A percentile compares a stretch with the other conserved stretches of the same genome.
Conservation (phyloP, 225 moss, liverwort and hornwort species). For the Climacium dendroides region DNA sequence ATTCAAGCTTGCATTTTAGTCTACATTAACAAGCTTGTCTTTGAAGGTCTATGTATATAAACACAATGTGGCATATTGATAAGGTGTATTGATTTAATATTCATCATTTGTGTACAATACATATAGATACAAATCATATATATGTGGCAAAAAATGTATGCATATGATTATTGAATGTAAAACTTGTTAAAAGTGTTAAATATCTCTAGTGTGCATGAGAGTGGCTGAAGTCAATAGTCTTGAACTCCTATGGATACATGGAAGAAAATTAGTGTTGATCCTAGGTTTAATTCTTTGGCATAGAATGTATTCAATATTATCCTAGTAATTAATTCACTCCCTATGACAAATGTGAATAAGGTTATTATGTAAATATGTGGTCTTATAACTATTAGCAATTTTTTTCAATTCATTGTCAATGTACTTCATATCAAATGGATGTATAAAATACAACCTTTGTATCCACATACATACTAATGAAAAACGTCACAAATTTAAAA, state of each 20-base stretch:
- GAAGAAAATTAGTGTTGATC: neutral
- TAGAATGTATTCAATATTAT: neutral
- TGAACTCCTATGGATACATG: neutral
- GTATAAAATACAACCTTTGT: neutral
- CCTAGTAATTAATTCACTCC: neutral
- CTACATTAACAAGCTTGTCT: neutral
- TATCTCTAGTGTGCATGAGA: too few relatives aligned
- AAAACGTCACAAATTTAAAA: neutral
- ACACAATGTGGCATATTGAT: neutral
- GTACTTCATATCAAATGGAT: neutral
- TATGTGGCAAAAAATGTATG: too few relatives aligned
- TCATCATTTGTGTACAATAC: neutral
- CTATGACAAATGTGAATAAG: fast-evolving
- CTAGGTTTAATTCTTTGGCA: neutral
- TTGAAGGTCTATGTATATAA: neutral
- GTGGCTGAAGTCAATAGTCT: neutral
- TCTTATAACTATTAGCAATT: neutral
- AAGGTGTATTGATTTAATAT: neutral
- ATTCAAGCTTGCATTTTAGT: neutral
- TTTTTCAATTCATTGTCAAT: neutral
- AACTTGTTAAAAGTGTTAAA: neutral
- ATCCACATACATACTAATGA: neutral
- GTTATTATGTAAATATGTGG: neutral
- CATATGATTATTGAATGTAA: too few relatives aligned
- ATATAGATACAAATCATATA: neutral